These are phyloP conservation scores for Pyrenochaeta sp. DNA, from an alignment of 2,329 filamentous ascomycete species.

Conservation along the genomic window DNA sequence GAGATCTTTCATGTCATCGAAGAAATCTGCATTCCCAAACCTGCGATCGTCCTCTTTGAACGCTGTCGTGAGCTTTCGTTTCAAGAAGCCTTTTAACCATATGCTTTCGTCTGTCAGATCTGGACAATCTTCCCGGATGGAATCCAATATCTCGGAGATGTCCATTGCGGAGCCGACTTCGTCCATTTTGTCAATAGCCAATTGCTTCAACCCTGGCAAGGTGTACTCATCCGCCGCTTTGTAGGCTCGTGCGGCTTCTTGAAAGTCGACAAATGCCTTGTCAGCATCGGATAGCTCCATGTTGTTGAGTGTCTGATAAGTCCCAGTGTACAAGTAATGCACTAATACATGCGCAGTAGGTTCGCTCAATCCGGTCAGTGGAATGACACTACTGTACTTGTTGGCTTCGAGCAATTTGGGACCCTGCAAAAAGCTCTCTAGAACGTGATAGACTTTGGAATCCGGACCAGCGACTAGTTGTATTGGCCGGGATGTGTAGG, in stretches of 20 bases:
- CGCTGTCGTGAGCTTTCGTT: slow-evolving; percentile 10
- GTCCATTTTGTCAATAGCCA: slow-evolving; percentile 16
- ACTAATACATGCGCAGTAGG: slow-evolving; percentile 27
- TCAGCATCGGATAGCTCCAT: background rate
- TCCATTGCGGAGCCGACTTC: slow-evolving; percentile 7
- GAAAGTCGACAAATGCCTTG: slow-evolving; percentile 18
- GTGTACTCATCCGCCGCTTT: slow-evolving; percentile 12
- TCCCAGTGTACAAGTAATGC: slow-evolving; percentile 35
- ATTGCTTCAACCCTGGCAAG: slow-evolving; percentile 16
- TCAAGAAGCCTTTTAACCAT: slow-evolving; percentile 21
- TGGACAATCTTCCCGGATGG: slow-evolving; percentile 14
- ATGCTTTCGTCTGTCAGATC: slow-evolving; percentile 5
- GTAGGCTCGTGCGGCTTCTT: slow-evolving; percentile 21
- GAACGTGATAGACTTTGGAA: no score
- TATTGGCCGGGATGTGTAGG: no score
- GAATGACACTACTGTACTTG: no score
- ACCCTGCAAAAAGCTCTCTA: no score
- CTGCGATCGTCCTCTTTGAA: slow-evolving; percentile 17
- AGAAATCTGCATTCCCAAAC: slow-evolving; percentile 14
- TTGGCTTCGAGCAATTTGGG: no score
- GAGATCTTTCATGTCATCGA: slow-evolving; percentile 14
- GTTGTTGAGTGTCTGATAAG: slow-evolving; percentile 31
- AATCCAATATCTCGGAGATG: slow-evolving; percentile 16
- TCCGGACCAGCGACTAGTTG: no score
- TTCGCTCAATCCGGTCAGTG: slow-evolving; percentile 18